phyloP scores from a whole-genome alignment of 2,329 filamentous ascomycete genomes.

The Neofusicoccum sp. region DNA sequence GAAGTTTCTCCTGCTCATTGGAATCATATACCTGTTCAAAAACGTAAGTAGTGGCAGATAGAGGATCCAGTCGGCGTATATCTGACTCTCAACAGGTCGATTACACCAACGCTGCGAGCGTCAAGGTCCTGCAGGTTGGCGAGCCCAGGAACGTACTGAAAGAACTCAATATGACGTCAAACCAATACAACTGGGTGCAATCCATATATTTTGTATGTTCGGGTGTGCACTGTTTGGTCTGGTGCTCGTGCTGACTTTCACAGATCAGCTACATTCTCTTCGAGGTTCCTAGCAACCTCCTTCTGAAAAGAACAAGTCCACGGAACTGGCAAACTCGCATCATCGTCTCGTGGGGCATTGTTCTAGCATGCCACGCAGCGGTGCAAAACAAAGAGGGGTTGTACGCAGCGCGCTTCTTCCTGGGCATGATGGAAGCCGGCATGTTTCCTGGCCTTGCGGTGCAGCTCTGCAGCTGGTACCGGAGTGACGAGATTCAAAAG shows the following conservation, averaged over 20 bases:
- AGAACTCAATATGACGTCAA: conserved; percentile 25
- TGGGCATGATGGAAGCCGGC: conserved; percentile 28
- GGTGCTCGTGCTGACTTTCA: neutral
- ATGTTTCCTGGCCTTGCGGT: conserved; percentile 32
- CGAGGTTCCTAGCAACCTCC: conserved; percentile 34
- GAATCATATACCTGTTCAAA: conserved; percentile 28
- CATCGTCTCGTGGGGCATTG: conserved; percentile 28
- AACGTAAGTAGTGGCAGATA: conserved; percentile 18
- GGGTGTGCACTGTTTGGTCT: no score
- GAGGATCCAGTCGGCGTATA: neutral
- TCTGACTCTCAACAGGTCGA: conserved; percentile 23
- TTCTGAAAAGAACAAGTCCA: conserved; percentile 38
- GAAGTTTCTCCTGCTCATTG: conserved; percentile 25
- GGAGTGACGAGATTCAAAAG: conserved; percentile 38
- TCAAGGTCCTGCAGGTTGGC: conserved; percentile 27
- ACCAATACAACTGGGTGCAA: conserved; percentile 27
- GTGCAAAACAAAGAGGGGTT: conserved; percentile 27
- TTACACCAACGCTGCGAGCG: conserved; percentile 26
- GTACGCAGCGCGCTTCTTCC: conserved; percentile 27
- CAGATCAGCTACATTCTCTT: conserved; percentile 27
- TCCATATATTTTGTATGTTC: conserved; percentile 24
- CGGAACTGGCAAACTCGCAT: conserved; percentile 37
- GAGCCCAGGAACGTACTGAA: conserved; percentile 22
- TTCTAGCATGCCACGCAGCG: conserved; percentile 31
- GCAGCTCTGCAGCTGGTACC: conserved; percentile 38